These are phyloP conservation scores for Cercospora berteroae DNA, from an alignment of 2,329 filamentous ascomycete genomes.

Conservation along the genomic window DNA sequence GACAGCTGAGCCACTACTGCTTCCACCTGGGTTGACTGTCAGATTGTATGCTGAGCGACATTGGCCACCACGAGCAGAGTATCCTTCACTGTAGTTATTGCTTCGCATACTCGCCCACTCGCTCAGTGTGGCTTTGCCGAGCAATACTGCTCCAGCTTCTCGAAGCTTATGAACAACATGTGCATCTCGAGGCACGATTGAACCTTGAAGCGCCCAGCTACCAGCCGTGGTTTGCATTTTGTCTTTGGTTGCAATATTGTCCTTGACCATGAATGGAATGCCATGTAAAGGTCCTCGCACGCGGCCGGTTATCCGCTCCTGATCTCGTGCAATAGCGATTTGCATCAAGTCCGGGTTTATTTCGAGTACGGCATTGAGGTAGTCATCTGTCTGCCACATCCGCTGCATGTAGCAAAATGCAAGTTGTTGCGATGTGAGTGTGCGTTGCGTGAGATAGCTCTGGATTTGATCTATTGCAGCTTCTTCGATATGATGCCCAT, in stretches of 20 bases:
- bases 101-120: slow-evolving; percentile 75
- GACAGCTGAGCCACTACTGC: slow-evolving; percentile 64
- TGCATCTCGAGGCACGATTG: slow-evolving; percentile 66
- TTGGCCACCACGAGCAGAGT: slow-evolving; percentile 64
- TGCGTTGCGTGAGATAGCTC: slow-evolving; percentile 53
- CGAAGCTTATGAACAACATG: slow-evolving; percentile 61
- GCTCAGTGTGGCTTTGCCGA: slow-evolving; percentile 68
- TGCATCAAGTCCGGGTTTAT: slow-evolving; percentile 64
- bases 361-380: slow-evolving; percentile 62
- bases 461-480: slow-evolving; percentile 69
- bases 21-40: slow-evolving; percentile 66
- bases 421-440: slow-evolving; percentile 58
- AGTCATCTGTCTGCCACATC: slow-evolving; percentile 61
- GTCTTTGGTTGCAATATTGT: slow-evolving; percentile 68
- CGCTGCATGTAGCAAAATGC: slow-evolving; percentile 62
- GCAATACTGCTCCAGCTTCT: slow-evolving; percentile 63
- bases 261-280: slow-evolving; percentile 73
- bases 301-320: slow-evolving; percentile 56
- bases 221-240: slow-evolving; percentile 73
- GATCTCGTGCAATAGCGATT: slow-evolving; percentile 62
- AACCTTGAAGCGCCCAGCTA: slow-evolving; percentile 64
- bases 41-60: slow-evolving; percentile 66
- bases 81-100: slow-evolving; percentile 67
- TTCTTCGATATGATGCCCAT: slow-evolving; percentile 63
- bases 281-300: slow-evolving; percentile 68